Evolutionary conservation across 805 yeast species (phyloP), one percentile per base, ranked within the genome.

Genomic region (Isabelozyma heimii): DNA sequence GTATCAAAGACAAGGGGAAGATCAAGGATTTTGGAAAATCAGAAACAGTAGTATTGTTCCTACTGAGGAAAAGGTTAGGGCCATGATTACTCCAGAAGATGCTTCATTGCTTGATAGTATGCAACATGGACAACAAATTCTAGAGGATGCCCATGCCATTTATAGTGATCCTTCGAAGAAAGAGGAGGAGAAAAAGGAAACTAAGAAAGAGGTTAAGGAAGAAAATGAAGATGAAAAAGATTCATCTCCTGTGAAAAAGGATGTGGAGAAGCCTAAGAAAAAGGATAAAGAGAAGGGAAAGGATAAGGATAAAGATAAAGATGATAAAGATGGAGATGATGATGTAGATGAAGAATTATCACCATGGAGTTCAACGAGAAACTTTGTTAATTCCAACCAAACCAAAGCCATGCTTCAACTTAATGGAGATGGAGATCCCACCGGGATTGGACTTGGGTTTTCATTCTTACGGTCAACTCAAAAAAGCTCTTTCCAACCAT

Each of bases 361-460:
- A 0, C 92, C 97, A 0, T 94, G 99, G 99, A 91, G 89, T 64
- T 76, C 86, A n/a, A 84, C 97, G 0, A 79, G 90, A 52, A 94
- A 94, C 66, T 94, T 94, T 61, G 83, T 91, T 47, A 89, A 84
- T 64, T 94, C 98, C 2, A 91, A 96, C 20, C 98, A 91, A 63
- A 96, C 97, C 47, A 91, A 95, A 60, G 95, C 97, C 0, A 94
- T 94, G 97, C 76, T 94, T 40, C 97, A 91, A 61, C 80, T 94
- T 24, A 89, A 89, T 62, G 97, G 97, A 12, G 91, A 85, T 47
- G 98, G 98, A 44, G 98, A 94, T 65, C 96, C 97, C 1, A 84
- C 96, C 0, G 96, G 96, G 20, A 82, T 88, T 53, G 94, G 96
- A 2, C 87, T 89, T 54, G 96, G 92, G 0, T 88, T 88, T 55